Conservation (phyloP, 768 basidiomycete genomes). For the Phaeolepiota aurea region DNA sequence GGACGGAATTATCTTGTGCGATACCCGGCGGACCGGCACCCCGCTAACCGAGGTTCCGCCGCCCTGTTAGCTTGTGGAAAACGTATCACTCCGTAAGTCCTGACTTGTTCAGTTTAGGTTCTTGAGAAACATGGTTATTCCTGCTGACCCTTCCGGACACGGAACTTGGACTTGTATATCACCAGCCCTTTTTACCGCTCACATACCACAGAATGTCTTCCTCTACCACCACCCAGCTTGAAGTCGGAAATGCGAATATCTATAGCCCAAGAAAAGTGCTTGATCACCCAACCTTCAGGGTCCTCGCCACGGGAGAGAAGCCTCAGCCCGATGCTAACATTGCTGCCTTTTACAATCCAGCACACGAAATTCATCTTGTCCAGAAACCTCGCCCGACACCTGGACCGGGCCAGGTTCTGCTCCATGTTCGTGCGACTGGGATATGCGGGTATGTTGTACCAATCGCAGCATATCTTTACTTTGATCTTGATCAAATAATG, state of each 20-base stretch:
- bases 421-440: slow-evolving; percentile 61
- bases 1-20: neutral
- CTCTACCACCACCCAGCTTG: neutral
- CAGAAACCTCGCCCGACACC: slow-evolving; percentile 53
- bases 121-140: no score
- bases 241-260: slow-evolving; percentile 28
- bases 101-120: no score
- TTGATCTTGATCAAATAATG: neutral
- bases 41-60: neutral
- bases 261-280: slow-evolving; percentile 51
- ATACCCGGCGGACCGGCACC: neutral
- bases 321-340: slow-evolving; percentile 42
- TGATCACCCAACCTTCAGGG: slow-evolving; percentile 45
- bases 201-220: neutral
- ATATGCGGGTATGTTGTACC: slow-evolving; percentile 49
- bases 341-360: slow-evolving; percentile 58
- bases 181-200: neutral
- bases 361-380: slow-evolving; percentile 59
- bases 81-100: neutral
- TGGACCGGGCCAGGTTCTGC: slow-evolving; percentile 55
- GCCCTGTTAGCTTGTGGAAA: neutral
- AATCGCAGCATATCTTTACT: neutral
- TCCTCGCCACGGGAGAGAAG: slow-evolving; percentile 41
- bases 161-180: neutral
- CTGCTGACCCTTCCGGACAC: no score